Evolutionary conservation across 169 alveolate genomes (phyloP), one percentile per base, ranked within the genome.

Genomic region (Plasmodium inui): DNA sequence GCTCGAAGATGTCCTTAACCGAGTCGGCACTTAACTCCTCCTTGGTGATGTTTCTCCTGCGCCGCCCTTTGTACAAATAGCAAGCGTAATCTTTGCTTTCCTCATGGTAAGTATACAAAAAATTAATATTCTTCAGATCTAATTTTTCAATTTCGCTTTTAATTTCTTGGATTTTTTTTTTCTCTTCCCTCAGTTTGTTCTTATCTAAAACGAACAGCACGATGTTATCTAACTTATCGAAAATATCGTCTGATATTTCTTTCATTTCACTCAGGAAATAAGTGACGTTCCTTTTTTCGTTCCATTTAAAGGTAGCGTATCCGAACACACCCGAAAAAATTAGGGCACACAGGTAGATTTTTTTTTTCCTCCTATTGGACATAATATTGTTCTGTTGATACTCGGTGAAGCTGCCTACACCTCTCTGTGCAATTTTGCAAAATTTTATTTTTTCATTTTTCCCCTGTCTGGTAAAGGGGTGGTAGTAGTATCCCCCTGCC

Each of bases 241-340:
- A 86, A 76, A 50, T 55, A 10, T 86, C 93, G 76, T 86, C 93
- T 17, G 93, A 74, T 86, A 86, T 86, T 86, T 86, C 93, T 74
- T 74, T 86, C 93, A 86, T 86, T 53, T 86, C 93, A 28, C 80
- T 86, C 70, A 86, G 80, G 70, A 86, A 86, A 55, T 57, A 22
- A n/a, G 83, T 74, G 30, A 86, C 67, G 26, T 74, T 41, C 61
- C 79, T 86, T 74, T 74, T 74, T 86, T 74, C 93, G 41, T 86
- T 55, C 93, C 93, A 86, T 53, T 74, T 86, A 4, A 74, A 46
- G 67, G 37, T 37, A 12, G 57, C 71, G 30, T 86, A 86, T 9
- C 93, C 93, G 28, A 86, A 46, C 46, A 86, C 41, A 70, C 93
- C 67, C 78, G 72, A 76, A 74, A 74, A 46, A 74, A 86, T 46